A percentile compares a stretch with the other conserved stretches of the same genome.
Conservation (phyloP, 768 basidiomycete genomes). For the Collybia sp. region DNA sequence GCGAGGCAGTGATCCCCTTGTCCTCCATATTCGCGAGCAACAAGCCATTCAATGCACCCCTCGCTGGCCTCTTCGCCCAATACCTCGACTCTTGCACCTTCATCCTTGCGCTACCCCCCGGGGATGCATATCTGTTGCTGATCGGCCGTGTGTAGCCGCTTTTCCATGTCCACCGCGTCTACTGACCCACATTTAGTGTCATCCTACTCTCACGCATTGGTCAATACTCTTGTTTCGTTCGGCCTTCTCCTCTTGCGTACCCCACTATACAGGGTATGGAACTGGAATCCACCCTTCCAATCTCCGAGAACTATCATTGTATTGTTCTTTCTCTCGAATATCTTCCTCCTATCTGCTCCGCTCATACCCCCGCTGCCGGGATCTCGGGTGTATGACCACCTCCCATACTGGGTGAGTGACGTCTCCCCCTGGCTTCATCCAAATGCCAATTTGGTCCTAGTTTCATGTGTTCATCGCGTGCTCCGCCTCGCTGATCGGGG, state of each 20-base stretch:
- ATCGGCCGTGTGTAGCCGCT: slow-evolving; percentile 16
- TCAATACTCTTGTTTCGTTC: slow-evolving; percentile 53
- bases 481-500: too few species aligned
- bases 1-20: slow-evolving; percentile 65
- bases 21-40: slow-evolving; percentile 67
- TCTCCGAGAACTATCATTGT: slow-evolving; percentile 43
- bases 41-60: slow-evolving; percentile 65
- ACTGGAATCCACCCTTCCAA: slow-evolving; percentile 65
- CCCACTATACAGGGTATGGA: slow-evolving; percentile 32
- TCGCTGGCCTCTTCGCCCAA: slow-evolving; percentile 58
- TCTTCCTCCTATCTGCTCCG: slow-evolving; percentile 60
- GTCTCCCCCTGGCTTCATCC: too few species aligned
- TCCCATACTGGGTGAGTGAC: too few species aligned
- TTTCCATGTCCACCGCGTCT: not conserved
- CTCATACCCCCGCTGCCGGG: slow-evolving; percentile 57
- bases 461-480: too few species aligned
- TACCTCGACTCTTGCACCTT: slow-evolving; percentile 55
- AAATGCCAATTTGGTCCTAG: too few species aligned
- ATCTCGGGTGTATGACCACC: slow-evolving; percentile 42
- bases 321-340: slow-evolving; percentile 60
- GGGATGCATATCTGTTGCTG: slow-evolving; percentile 73
- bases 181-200: slow-evolving; percentile 31
- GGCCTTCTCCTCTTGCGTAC: slow-evolving; percentile 61
- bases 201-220: too few species aligned
- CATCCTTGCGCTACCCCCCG: slow-evolving; percentile 54